Percentiles rank a stretch among this genome's conserved stretches.
These are phyloP conservation scores for Canavalia gladiata DNA, from an alignment of 306 rosid species.

Conservation along the genomic window DNA sequence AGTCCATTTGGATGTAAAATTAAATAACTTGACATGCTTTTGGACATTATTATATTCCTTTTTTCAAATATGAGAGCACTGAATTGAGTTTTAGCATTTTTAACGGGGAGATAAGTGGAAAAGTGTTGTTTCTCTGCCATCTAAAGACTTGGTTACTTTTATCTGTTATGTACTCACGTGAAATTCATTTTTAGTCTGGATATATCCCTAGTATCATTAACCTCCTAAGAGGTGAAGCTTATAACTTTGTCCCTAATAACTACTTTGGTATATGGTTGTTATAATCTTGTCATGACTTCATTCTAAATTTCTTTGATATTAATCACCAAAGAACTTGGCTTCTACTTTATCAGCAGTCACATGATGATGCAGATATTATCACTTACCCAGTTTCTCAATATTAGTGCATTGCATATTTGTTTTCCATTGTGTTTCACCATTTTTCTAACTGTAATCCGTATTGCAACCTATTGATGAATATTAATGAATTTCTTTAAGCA, in stretches of 20 bases:
- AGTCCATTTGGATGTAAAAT: no score
- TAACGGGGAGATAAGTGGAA: not conserved
- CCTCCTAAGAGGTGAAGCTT: not conserved
- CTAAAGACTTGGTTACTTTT: not conserved
- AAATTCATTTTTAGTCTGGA: slow-evolving; percentile 1
- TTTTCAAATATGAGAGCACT: not conserved
- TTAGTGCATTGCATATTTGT: slow-evolving; percentile 24
- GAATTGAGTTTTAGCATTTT: not conserved
- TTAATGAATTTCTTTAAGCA: not conserved
- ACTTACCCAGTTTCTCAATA: not conserved
- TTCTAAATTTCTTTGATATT: not conserved
- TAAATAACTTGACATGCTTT: no score
- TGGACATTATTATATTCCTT: no score
- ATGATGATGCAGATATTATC: not conserved
- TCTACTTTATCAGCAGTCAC: not conserved
- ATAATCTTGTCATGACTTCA: not conserved
- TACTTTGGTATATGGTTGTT: not conserved
- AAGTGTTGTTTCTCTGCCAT: not conserved
- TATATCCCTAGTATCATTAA: not conserved
- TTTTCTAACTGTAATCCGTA: not conserved
- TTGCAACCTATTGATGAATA: not conserved
- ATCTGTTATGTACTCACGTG: not conserved
- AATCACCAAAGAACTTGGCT: not conserved
- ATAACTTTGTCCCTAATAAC: not conserved
- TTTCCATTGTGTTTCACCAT: not conserved